A percentile compares a stretch with the other conserved stretches of the same genome.
Conservation (phyloP, 257 asterid genomes). For the Nyctanthes arbortristis region DNA sequence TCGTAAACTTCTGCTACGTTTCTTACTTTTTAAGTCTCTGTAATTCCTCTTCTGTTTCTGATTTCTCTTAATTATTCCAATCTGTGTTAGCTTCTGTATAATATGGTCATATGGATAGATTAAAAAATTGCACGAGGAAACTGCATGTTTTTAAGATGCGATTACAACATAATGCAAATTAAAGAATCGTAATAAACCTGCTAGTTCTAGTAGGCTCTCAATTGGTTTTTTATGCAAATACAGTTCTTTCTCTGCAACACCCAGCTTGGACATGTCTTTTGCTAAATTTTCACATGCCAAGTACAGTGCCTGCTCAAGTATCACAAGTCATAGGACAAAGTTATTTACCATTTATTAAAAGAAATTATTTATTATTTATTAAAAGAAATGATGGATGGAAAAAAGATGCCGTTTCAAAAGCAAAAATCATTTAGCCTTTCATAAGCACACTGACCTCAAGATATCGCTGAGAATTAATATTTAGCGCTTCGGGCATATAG, state of each 20-base stretch:
- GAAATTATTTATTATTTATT: too few species aligned
- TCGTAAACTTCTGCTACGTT: too few species aligned
- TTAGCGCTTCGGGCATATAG: slow-evolving; percentile 88
- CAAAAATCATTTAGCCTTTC: slow-evolving; percentile 1
- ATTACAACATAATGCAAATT: neutral
- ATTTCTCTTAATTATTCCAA: too few species aligned
- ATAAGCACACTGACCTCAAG: slow-evolving; percentile 79
- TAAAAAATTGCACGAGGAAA: neutral
- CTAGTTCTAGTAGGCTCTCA: slow-evolving; percentile 53
- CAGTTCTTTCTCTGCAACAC: slow-evolving; percentile 41
- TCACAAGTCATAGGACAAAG: slow-evolving; percentile 2
- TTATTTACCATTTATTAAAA: too few species aligned
- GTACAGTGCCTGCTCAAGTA: slow-evolving; percentile 67
- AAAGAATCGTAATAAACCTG: slow-evolving; percentile 39
- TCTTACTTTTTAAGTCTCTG: too few species aligned
- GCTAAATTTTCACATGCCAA: slow-evolving; percentile 69
- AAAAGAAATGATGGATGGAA: slow-evolving; percentile 11
- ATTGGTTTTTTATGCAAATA: slow-evolving; percentile 58
- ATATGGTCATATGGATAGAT: neutral
- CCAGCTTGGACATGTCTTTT: slow-evolving; percentile 31
- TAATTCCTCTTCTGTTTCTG: too few species aligned
- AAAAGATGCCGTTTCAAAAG: neutral
- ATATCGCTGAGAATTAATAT: slow-evolving; percentile 69
- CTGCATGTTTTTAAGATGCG: neutral
- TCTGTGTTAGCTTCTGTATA: too few species aligned